These are phyloP conservation scores for Lodderomyces margitis DNA, from an alignment of 1,139 yeast species.

Conservation along the genomic window DNA sequence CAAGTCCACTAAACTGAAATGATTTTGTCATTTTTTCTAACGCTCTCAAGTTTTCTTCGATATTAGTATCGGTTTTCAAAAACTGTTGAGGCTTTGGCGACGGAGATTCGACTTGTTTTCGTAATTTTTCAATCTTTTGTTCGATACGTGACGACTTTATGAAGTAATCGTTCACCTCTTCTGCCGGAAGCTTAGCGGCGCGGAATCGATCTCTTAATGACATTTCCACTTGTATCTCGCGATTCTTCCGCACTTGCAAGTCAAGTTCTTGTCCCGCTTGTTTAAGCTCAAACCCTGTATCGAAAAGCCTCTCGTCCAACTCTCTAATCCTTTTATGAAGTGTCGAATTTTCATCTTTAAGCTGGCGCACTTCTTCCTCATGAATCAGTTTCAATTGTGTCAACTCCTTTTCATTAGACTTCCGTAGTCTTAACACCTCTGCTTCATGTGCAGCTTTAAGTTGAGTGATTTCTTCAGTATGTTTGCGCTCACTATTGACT, in stretches of 20 bases:
- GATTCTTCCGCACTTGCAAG: conserved; percentile 5
- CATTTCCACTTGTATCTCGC: conserved; percentile 9
- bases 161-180: conserved; percentile 6
- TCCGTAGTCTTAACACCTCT: conserved; percentile 3
- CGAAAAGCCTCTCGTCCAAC: conserved; percentile 10
- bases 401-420: conserved; percentile 7
- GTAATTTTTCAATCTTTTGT: conserved; percentile 7
- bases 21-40: conserved; percentile 7
- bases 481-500: neutral
- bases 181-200: conserved; percentile 5
- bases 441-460: conserved; percentile 2
- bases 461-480: neutral
- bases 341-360: conserved; percentile 1
- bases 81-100: conserved; percentile 4
- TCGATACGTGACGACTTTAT: conserved; percentile 11
- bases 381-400: conserved; percentile 4
- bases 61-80: conserved; percentile 11
- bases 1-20: conserved; percentile 6
- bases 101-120: neutral
- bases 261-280: conserved; percentile 10
- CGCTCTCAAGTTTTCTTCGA: conserved; percentile 3
- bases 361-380: neutral
- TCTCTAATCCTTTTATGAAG: conserved; percentile 3
- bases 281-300: conserved; percentile 9
- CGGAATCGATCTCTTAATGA: conserved; percentile 12